phyloP scores from a whole-genome alignment of 352 stramenopile genomes.

The Phytophthora uliginosa region DNA sequence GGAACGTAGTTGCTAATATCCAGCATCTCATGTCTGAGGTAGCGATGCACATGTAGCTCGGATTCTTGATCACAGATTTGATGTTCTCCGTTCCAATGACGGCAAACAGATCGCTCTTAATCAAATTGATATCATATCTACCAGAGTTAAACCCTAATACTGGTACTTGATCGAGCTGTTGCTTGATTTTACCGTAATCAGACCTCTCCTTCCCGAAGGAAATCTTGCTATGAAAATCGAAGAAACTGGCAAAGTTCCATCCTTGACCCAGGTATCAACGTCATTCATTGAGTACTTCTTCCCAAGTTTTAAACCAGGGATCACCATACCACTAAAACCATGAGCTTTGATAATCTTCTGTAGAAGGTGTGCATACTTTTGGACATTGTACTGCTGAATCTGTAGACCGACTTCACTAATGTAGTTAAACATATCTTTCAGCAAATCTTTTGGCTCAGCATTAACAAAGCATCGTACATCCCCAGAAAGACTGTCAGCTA shows the following conservation, averaged over 20 bases:
- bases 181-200: background rate
- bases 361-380: background rate
- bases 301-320: background rate
- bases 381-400: slow-evolving; percentile 1
- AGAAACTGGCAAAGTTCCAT: slow-evolving; percentile 9
- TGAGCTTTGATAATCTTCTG: slow-evolving; percentile 8
- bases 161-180: slow-evolving; percentile 6
- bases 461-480: background rate
- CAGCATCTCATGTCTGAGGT: slow-evolving; percentile 35
- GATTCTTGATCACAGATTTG: slow-evolving; percentile 40
- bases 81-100: slow-evolving; percentile 18
- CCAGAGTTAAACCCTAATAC: slow-evolving; percentile 28
- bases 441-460: background rate
- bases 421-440: slow-evolving; percentile 1
- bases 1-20: slow-evolving; percentile 32
- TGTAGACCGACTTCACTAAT: no score
- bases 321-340: slow-evolving; percentile 6
- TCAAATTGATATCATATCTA: slow-evolving; percentile 27
- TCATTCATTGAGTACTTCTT: slow-evolving; percentile 5
- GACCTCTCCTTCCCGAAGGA: background rate
- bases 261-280: background rate
- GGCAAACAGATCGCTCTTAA: slow-evolving; percentile 43
- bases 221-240: background rate
- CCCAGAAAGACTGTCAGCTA: slow-evolving; percentile 1
- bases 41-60: slow-evolving; percentile 43